Conservation (phyloP, 352 stramenopile species). For the Phytopythium kandeliae region DNA sequence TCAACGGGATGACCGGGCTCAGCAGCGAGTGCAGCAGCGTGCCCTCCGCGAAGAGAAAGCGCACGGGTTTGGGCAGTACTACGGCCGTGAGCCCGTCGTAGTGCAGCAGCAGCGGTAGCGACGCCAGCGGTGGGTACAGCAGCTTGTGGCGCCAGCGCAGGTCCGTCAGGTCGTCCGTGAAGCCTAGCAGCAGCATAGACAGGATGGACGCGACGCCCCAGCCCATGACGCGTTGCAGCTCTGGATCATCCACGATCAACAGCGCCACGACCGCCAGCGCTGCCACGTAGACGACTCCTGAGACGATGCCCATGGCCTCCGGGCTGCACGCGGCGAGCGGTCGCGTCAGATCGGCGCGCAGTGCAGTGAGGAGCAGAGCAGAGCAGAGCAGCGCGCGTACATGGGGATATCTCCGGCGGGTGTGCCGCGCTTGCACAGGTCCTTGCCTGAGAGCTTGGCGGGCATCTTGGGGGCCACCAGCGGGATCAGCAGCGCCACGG, state of each 20-base stretch:
- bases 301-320: conserved; percentile 86
- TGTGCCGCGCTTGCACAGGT: conserved; percentile 91
- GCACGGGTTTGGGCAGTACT: conserved; percentile 88
- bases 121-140: conserved; percentile 94
- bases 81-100: conserved; percentile 96
- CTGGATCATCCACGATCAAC: conserved; percentile 53
- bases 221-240: conserved; percentile 65
- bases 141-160: conserved; percentile 96
- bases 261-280: conserved; percentile 66
- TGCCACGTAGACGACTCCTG: conserved; percentile 78
- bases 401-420: conserved; percentile 83
- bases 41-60: conserved; percentile 66
- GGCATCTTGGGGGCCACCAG: conserved; percentile 54
- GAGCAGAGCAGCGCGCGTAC: conserved; percentile 30
- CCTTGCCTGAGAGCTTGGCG: conserved; percentile 85
- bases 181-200: conserved; percentile 92
- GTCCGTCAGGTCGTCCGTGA: conserved; percentile 96
- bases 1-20: conserved; percentile 57
- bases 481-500: conserved; percentile 61
- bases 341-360: too few relatives aligned
- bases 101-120: conserved; percentile 94
- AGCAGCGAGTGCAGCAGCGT: conserved; percentile 51
- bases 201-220: conserved; percentile 81
- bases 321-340: conserved; percentile 35
- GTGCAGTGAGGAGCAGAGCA: too few relatives aligned